Percentiles rank a stretch among this genome's conserved stretches.
Conservation (phyloP, 805 yeast species). For the Priceomyces fermenticarens region DNA sequence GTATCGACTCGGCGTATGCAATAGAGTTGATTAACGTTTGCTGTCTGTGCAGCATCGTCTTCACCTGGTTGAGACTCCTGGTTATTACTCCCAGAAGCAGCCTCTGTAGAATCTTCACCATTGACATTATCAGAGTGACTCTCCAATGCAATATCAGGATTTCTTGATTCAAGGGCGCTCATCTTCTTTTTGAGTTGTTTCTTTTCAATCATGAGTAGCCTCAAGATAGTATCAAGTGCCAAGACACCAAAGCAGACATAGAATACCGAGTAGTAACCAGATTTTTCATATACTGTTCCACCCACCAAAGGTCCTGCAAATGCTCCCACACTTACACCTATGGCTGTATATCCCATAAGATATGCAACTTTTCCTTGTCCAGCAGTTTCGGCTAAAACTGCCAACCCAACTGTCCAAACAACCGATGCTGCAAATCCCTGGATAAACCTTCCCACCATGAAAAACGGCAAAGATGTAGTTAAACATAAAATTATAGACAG, state of each 20-base stretch:
- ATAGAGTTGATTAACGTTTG: not conserved
- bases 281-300: not conserved
- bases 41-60: not conserved
- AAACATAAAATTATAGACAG: not conserved
- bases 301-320: slow-evolving; percentile 1
- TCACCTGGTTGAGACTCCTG: not conserved
- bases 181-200: not conserved
- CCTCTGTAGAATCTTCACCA: not conserved
- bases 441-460: not conserved
- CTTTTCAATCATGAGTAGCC: not conserved
- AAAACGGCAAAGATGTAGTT: not conserved
- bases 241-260: not conserved
- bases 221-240: not conserved
- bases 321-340: not conserved
- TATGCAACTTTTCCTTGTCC: not conserved
- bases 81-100: not conserved
- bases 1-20: not conserved
- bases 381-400: not conserved
- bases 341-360: not conserved
- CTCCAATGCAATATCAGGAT: not conserved
- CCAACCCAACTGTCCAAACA: slow-evolving; percentile 1
- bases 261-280: not conserved
- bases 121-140: not conserved
- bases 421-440: not conserved
- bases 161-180: not conserved